Base-by-base conservation (phyloP, 2,329 filamentous ascomycete species). In the Helminthosporium solani region DNA sequence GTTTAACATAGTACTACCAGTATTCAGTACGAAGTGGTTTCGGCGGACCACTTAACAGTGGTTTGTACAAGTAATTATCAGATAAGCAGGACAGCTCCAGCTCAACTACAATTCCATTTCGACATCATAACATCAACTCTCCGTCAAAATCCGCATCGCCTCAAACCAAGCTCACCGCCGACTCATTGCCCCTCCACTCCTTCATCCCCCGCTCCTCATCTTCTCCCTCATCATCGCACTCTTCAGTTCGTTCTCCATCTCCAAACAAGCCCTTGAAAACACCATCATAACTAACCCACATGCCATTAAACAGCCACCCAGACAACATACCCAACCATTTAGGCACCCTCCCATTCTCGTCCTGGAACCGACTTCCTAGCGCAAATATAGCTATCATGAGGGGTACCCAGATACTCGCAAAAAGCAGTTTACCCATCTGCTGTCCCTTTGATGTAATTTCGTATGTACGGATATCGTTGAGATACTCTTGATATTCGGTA, bases 201-300 rank as follows among this genome's bases (percentile, higher is more conserved):
- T 25, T 9, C 23, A 25, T 25, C 23, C 23, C 23, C 23, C 23
- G 23, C 23, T 25, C 23, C 23, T 25, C 23, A 25, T n/a, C 20
- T 21, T 38, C 35, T n/a, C 20, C 35, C 39, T 27, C 21, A 8
- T 35, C 40, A 18, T 25, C 40, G 14, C 18, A 58, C 7, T 58
- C 63, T 28, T 62, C 51, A 0, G 80, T 84, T 57, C 82, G 81
- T 76, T 97, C 92, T 0, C 94, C 94, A 63, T 97, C 88, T 0
- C 92, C 92, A 75, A 95, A 96, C 0, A 85, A 33, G 1, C 70
- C 73, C 67, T 82, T 85, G 55, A 86, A 85, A 15, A 82, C 63
- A 0, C 41, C 49, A 70, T 90, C 86, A 70, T 90, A 89, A 37
- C 71, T 78, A 36, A 56, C 60, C 87, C 87, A 91, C 56, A 84